Conservation (phyloP, 202 grass and related monocot genomes). For the Thinopyrum obtusiflorum region DNA sequence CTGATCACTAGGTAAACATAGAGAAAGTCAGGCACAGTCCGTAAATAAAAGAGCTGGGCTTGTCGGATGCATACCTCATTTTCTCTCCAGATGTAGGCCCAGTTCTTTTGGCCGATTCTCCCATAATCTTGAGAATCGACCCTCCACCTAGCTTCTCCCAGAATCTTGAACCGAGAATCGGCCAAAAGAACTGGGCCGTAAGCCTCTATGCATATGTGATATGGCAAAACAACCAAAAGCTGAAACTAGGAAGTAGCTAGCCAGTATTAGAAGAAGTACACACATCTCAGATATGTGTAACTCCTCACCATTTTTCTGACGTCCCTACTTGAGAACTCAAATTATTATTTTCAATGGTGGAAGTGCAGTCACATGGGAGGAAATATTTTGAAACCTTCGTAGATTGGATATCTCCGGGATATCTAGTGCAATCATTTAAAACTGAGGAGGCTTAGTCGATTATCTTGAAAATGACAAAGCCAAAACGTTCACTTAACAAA, state of each 20-base stretch:
- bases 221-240: no score
- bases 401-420: neutral
- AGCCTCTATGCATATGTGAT: neutral
- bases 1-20: neutral
- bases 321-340: conserved; percentile 21
- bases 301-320: neutral
- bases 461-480: neutral
- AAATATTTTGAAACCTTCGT: neutral
- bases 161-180: no score
- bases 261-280: no score
- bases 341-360: neutral
- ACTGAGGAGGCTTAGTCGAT: conserved; percentile 13
- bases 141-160: no score
- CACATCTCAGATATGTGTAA: no score
- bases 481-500: conserved; percentile 12
- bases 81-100: conserved; percentile 19
- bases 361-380: neutral
- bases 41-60: conserved; percentile 2
- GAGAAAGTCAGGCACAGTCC: conserved; percentile 7
- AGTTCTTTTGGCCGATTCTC: no score
- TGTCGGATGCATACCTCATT: conserved; percentile 27
- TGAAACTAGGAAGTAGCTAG: no score
- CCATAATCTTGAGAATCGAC: no score
- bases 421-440: conserved; percentile 1
- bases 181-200: no score